These are phyloP conservation scores for Bruguiera gymnorhiza DNA, from an alignment of 345 rosid genomes.

Conservation along the genomic window DNA sequence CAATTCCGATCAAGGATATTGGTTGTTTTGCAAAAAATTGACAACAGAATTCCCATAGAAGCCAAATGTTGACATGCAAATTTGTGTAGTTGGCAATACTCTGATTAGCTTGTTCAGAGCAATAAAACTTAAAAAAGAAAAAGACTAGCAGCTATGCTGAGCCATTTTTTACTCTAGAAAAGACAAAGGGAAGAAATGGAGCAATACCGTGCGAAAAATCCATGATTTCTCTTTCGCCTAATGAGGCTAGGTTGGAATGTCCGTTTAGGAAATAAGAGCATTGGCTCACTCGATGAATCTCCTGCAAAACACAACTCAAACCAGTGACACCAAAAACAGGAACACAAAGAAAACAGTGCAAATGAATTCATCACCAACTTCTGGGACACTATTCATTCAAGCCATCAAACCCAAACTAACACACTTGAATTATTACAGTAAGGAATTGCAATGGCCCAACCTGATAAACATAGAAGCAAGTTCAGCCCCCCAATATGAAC, in stretches of 20 bases:
- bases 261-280: slow-evolving; percentile 72
- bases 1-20: too few species aligned
- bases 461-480: too few species aligned
- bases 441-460: too few species aligned
- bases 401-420: too few species aligned
- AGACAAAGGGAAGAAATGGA: neutral
- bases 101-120: neutral
- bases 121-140: neutral
- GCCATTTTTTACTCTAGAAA: neutral
- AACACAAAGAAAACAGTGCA: neutral
- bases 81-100: neutral
- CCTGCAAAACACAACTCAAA: slow-evolving; percentile 37
- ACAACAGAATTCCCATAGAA: neutral
- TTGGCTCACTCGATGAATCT: slow-evolving; percentile 64
- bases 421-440: too few species aligned
- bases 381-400: neutral
- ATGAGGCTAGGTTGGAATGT: slow-evolving; percentile 88
- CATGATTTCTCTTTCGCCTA: slow-evolving; percentile 83
- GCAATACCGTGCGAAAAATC: slow-evolving; percentile 85
- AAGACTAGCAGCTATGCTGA: neutral
- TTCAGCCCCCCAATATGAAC: too few species aligned
- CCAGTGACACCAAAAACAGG: neutral
- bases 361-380: neutral
- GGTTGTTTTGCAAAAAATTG: neutral
- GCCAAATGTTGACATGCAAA: neutral